Evolutionary conservation across 2,329 filamentous ascomycete genomes (phyloP), one percentile per base, ranked within the genome.

Genomic region (Hymenoscyphus fraxineus): DNA sequence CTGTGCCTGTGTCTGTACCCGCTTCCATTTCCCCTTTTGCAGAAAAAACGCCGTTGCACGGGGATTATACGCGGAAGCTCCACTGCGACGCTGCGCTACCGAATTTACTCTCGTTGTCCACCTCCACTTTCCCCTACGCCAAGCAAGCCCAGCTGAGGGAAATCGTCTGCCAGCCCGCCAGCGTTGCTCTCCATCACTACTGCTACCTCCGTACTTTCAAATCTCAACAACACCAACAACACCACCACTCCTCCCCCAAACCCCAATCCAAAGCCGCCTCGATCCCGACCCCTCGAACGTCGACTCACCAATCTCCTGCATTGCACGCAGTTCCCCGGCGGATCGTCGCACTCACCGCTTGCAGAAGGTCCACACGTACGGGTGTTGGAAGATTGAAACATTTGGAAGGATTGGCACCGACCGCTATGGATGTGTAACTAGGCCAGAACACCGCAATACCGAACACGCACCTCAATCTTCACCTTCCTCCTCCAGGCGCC

Each of bases 381-480:
- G 4, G 44, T 27, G 44, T 51, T 51, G 44, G 44, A 51, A 51
- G 44, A 51, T 51, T 51, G 44, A 51, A 51, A 51, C 44, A 51
- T 51, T 51, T 22, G 19, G 19, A 12, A 22, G 9, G 44, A 51
- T 51, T 51, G 44, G 44, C 44, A 51, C 12, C 9, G 22, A 51
- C 12, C 9, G 22, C 44, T n/a, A 51, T 51, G 44, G 44, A 19
- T 51, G 44, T 51, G 44, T 51, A 51, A 51, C 44, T n/a, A n/a
- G 44, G 44, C 22, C 44, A n/a, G 44, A 51, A 51, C 44, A 51
- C 22, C 19, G 35, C 44, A 51, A 51, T 19, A 27, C 19, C 44
- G n/a, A 51, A 4, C 44, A 19, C 19, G 12, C 44, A 22, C 44
- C 19, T 19, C 44, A 3, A 10, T 6, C 44, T 19, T 47, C 44